phyloP scores from a whole-genome alignment of 176 grass and related monocot species.

The Eragrostis curvula region DNA sequence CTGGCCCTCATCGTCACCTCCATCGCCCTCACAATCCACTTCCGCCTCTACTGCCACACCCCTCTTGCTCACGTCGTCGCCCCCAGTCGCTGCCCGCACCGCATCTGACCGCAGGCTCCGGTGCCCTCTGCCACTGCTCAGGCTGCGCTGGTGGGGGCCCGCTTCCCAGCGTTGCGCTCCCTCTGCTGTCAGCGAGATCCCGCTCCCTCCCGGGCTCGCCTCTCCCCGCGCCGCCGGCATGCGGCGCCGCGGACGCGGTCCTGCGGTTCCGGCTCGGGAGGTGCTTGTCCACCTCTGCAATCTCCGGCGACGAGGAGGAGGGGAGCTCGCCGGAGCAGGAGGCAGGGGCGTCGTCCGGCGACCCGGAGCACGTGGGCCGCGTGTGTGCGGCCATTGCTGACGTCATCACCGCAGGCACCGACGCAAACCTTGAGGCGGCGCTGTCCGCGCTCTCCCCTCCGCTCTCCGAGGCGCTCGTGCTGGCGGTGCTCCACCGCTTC shows the following conservation, averaged over 20 bases:
- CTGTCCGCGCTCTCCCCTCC: slow-evolving; percentile 46
- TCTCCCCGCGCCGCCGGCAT: background rate
- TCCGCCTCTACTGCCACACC: slow-evolving; percentile 80
- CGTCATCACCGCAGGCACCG: slow-evolving; percentile 36
- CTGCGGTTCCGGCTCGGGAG: background rate
- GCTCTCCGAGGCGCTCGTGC: slow-evolving; percentile 53
- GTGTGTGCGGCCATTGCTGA: slow-evolving; percentile 68
- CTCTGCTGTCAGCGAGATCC: slow-evolving; percentile 29
- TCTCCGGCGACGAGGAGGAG: slow-evolving; percentile 6
- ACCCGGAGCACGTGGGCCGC: slow-evolving; percentile 38
- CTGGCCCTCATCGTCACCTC: slow-evolving; percentile 54
- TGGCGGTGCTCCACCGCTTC: slow-evolving; percentile 59
- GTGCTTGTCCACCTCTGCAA: slow-evolving; percentile 30
- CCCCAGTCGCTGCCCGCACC: slow-evolving; percentile 53
- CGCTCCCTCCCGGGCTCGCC: background rate
- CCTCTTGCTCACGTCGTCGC: slow-evolving; percentile 62
- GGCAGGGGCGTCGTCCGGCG: background rate
- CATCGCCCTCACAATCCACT: slow-evolving; percentile 70
- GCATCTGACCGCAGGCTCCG: slow-evolving; percentile 15
- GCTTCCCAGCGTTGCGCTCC: background rate
- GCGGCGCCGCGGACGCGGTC: background rate
- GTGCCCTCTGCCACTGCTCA: too few species aligned
- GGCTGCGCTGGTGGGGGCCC: background rate
- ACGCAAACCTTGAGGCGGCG: slow-evolving; percentile 47
- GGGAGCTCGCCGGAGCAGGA: background rate